Conservation (phyloP, 192 early-diverging fungal genomes). For the Allomyces macrogynus region DNA sequence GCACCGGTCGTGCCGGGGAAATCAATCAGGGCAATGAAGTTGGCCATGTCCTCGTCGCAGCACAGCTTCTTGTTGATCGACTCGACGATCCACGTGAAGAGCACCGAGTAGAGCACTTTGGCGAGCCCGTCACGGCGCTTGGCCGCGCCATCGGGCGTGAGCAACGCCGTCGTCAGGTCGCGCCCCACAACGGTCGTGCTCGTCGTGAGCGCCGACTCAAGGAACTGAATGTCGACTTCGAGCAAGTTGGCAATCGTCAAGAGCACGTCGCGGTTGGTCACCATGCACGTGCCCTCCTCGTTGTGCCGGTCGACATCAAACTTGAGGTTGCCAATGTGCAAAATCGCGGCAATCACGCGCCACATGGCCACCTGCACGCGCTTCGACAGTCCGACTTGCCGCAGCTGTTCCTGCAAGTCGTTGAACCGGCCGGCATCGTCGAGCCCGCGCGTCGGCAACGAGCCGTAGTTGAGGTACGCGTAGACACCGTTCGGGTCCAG, state of each 20-base stretch:
- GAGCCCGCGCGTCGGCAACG: conserved; percentile 18
- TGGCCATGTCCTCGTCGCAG: conserved; percentile 37
- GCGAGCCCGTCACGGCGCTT: conserved; percentile 68
- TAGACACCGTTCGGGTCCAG: conserved; percentile 15
- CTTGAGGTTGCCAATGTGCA: conserved; percentile 77
- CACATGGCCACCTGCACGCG: conserved; percentile 59
- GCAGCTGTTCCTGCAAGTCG: conserved; percentile 38
- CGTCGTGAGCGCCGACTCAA: conserved; percentile 56
- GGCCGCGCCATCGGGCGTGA: conserved; percentile 53
- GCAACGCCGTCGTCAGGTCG: conserved; percentile 76
- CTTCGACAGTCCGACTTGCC: conserved; percentile 34
- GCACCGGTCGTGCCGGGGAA: conserved; percentile 30
- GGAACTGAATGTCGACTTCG: conserved; percentile 46
- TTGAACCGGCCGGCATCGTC: conserved; percentile 38
- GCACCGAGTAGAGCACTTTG: conserved; percentile 60
- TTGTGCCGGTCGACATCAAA: conserved; percentile 49
- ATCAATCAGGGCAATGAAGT: conserved; percentile 72
- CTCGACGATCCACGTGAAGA: conserved; percentile 82
- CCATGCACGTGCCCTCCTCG: conserved; percentile 47
- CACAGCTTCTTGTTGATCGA: conserved; percentile 69
- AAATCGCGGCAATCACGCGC: conserved; percentile 63
- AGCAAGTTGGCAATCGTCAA: conserved; percentile 55
- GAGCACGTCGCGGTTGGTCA: conserved; percentile 53
- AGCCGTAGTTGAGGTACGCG: conserved; percentile 5
- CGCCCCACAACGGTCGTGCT: conserved; percentile 59